Conservation (phyloP, 1,284 basidiomycete genomes). For the Microstroma glucosiphilum region DNA sequence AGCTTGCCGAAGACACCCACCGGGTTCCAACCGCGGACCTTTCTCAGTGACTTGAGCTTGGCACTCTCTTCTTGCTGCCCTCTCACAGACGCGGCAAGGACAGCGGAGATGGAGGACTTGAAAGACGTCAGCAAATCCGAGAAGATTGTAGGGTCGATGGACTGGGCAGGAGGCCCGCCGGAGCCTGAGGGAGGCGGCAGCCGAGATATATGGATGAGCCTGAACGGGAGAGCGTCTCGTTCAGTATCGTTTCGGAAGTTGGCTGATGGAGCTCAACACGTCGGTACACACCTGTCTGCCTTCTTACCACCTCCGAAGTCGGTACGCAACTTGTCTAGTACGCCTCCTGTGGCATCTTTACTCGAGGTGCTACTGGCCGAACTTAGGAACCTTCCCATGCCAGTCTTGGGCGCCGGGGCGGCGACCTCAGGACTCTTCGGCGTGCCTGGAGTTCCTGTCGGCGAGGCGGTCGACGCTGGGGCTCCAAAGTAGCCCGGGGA, state of each 20-base stretch:
- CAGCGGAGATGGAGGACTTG: conserved; percentile 75
- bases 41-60: conserved; percentile 11
- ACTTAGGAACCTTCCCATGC: neutral
- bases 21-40: conserved; percentile 28
- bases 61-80: conserved; percentile 31
- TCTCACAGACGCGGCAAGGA: conserved; percentile 70
- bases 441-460: neutral
- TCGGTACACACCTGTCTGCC: conserved; percentile 62
- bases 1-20: conserved; percentile 53
- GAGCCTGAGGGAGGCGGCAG: conserved; percentile 28
- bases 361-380: conserved; percentile 64
- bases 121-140: conserved; percentile 79
- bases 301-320: conserved; percentile 87
- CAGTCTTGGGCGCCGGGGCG: conserved; percentile 3
- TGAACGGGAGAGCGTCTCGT: neutral
- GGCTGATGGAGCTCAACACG: neutral
- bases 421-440: neutral
- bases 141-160: conserved; percentile 70
- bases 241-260: conserved; percentile 12
- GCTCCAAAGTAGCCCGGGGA: neutral
- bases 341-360: conserved; percentile 59
- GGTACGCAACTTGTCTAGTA: conserved; percentile 81
- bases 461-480: neutral
- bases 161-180: conserved; percentile 57
- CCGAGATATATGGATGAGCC: conserved; percentile 22